A percentile compares a stretch with the other conserved stretches of the same genome.
These are phyloP conservation scores for Termitomyces sp. DNA, from an alignment of 1,284 basidiomycete genomes.

Conservation along the genomic window DNA sequence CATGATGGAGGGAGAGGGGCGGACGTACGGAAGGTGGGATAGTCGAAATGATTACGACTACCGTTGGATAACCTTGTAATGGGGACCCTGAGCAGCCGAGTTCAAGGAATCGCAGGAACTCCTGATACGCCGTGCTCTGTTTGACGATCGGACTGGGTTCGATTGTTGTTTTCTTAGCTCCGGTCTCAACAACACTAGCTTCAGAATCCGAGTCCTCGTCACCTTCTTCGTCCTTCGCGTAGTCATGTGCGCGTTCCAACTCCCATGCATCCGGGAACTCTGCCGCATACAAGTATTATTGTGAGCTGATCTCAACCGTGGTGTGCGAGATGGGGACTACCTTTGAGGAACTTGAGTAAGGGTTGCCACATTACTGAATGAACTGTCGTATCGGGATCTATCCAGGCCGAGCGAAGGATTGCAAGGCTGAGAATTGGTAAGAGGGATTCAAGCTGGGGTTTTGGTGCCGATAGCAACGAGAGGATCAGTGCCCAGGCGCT, in stretches of 20 bases:
- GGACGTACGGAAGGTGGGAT: constrained; percentile 59
- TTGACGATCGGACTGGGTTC: constrained; percentile 7
- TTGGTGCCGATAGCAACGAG: constrained; percentile 34
- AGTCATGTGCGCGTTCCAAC: constrained; percentile 30
- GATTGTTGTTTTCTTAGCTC: constrained; percentile 10
- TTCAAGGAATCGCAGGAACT: constrained; percentile 72
- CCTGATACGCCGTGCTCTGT: constrained; percentile 50
- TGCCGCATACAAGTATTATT: constrained; percentile 22
- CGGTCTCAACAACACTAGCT: constrained; percentile 13
- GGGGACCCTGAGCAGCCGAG: constrained; percentile 75
- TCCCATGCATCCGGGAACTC: constrained; percentile 64
- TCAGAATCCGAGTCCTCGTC: constrained; percentile 34
- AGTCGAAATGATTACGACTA: constrained; percentile 75
- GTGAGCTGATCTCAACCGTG: not conserved
- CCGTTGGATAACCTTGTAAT: constrained; percentile 67
- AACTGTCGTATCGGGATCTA: constrained; percentile 67
- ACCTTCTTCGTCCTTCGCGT: constrained; percentile 24
- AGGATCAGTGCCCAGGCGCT: constrained; percentile 54
- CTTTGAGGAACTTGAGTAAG: constrained; percentile 65
- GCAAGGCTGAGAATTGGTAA: constrained; percentile 49
- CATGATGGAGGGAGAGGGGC: not conserved
- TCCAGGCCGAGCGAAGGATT: constrained; percentile 72
- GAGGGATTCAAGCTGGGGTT: constrained; percentile 35
- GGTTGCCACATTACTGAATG: constrained; percentile 67
- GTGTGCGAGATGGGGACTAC: constrained; percentile 30